Conservation (phyloP, 2,329 filamentous ascomycete species). For the Coniochaeta pulveracea region DNA sequence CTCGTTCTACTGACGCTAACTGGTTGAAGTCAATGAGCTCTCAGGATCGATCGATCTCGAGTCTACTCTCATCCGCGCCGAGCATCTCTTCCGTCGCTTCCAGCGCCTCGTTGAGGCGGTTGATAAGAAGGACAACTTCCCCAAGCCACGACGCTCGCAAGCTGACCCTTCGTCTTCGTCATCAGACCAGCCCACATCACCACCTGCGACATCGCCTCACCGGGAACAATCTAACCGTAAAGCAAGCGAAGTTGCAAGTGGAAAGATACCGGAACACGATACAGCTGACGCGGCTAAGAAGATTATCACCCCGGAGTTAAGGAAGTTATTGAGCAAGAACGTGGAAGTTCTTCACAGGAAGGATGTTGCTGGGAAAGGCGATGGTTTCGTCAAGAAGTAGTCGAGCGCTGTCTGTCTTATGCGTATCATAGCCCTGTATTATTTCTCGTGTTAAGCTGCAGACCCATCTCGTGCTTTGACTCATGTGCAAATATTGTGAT, state of each 20-base stretch:
- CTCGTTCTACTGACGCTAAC: neutral
- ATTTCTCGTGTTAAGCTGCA: too few relatives aligned
- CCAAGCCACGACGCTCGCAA: conserved; percentile 4
- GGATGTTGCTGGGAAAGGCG: conserved; percentile 15
- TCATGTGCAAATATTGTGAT: too few relatives aligned
- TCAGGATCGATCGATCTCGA: conserved; percentile 87
- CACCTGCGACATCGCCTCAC: neutral
- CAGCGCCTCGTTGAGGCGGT: conserved; percentile 81
- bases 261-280: conserved; percentile 20
- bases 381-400: conserved; percentile 10
- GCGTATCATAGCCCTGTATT: too few relatives aligned
- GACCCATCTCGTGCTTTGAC: too few relatives aligned
- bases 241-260: conserved; percentile 13
- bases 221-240: conserved; percentile 6
- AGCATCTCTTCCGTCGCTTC: conserved; percentile 79
- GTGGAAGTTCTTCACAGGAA: conserved; percentile 29
- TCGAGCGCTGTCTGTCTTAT: too few relatives aligned
- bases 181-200: neutral
- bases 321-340: conserved; percentile 37
- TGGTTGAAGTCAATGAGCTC: conserved; percentile 71
- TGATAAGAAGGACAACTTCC: conserved; percentile 69
- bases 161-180: neutral
- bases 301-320: conserved; percentile 45
- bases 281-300: conserved; percentile 22
- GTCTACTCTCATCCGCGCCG: conserved; percentile 75